Evolutionary conservation across 1,284 basidiomycete genomes (phyloP), one percentile per base, ranked within the genome.

Genomic region (Boletellus deceptivus): DNA sequence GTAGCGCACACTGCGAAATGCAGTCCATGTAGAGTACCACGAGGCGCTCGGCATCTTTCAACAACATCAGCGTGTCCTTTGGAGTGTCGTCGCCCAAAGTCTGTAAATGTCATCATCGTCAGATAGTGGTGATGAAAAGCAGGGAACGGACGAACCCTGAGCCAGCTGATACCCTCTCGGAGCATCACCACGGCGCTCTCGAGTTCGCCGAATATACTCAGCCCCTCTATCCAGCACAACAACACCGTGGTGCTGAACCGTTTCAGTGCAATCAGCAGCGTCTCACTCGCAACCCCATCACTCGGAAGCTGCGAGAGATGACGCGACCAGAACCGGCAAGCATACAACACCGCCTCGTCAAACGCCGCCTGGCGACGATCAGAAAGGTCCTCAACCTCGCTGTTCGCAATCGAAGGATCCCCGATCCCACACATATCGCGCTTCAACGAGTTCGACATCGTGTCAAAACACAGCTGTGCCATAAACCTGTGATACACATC

Each of bases 341-440:
- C 54, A 3, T 65, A 65, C 13, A 34, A 38, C n/a, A 59, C 49
- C 3, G 59, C 55, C 39, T 55, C 61, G 20, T 55, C 51, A 18
- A 62, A 58, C 5, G 39, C 54, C 9, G 22, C 36, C 22, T 40
- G 14, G 0, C 57, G 50, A 24, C 55, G 56, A 20, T 54, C 57
- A 24, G 17, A 18, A 22, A 64, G 61, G 50, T 65, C 63, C 0
- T 27, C 31, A 39, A 63, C 17, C 8, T 65, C 61, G 9, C 4
- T 43, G 34, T 63, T 65, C 4, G 55, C 53, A n/a, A 16, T 55
- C 5, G 61, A 35, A 0, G 61, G 59, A 8, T 63, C 54, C 5
- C 51, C 54, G 10, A 63, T 56, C 8, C 46, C 48, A 24, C 61
- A 63, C 43, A 64, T 61, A 25, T 63, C 59, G 8, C 59, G 61